Percentiles rank a stretch among this genome's conserved stretches.
phyloP scores from a whole-genome alignment of 768 basidiomycete species.

The Clathrus columnatus region DNA sequence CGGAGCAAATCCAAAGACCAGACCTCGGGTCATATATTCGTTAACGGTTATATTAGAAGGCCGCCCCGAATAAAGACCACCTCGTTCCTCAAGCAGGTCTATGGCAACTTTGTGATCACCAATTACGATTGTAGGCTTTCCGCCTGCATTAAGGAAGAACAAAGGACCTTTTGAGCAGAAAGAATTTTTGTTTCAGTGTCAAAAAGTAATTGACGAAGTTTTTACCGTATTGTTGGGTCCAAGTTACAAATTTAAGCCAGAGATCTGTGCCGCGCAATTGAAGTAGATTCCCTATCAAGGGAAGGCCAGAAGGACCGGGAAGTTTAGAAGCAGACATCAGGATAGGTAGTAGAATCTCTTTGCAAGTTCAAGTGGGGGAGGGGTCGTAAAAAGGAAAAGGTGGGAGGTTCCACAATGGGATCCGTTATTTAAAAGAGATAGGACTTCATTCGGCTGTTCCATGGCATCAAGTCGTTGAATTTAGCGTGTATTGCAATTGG shows the following conservation, averaged over 20 bases:
- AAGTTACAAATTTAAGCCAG: background rate
- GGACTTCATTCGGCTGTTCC: too few species aligned
- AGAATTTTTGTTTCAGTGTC: too few species aligned
- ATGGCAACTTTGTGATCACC: slow-evolving; percentile 17
- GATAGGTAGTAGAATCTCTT: too few species aligned
- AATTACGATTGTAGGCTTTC: slow-evolving; percentile 18
- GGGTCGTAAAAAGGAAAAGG: too few species aligned
- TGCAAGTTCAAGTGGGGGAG: too few species aligned
- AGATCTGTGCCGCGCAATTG: background rate
- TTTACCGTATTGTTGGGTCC: background rate
- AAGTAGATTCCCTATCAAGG: slow-evolving; percentile 2
- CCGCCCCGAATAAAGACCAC: slow-evolving; percentile 23
- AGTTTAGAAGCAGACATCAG: too few species aligned
- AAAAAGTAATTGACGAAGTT: too few species aligned
- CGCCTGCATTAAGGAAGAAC: slow-evolving; percentile 13
- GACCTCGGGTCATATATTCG: slow-evolving; percentile 26
- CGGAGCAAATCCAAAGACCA: slow-evolving; percentile 19
- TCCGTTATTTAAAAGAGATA: too few species aligned
- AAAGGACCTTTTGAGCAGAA: too few species aligned
- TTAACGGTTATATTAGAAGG: slow-evolving; percentile 23
- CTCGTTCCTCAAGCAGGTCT: slow-evolving; percentile 18
- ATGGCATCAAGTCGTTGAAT: too few species aligned
- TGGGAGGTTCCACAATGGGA: too few species aligned
- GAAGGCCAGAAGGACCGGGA: background rate
- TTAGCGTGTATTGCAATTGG: too few species aligned